Evolutionary conservation across 768 basidiomycete genomes (phyloP).

Genomic region (Suillus placidus): DNA sequence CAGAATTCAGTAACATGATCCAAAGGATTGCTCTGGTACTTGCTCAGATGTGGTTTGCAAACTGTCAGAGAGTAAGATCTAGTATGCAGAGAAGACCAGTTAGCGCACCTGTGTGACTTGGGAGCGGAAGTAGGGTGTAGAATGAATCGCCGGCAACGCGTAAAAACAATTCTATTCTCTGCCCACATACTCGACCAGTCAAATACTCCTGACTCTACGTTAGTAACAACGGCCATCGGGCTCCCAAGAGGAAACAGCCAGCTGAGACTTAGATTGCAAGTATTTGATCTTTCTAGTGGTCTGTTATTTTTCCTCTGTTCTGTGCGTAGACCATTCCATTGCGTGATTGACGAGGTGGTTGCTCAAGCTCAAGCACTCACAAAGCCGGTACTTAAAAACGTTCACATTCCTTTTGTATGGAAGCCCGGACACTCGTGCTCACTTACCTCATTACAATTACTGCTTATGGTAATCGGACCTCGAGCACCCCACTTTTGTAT

Average conservation of each 20-base stretch:
- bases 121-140: not conserved
- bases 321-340: constrained; percentile 60
- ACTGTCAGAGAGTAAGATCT: not conserved
- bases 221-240: not conserved
- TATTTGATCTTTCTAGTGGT: constrained; percentile 58
- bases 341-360: not conserved
- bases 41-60: not conserved
- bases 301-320: constrained; percentile 40
- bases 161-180: not conserved
- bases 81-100: not conserved
- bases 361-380: not conserved
- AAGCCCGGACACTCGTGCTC: not conserved
- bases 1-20: not conserved
- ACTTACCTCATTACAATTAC: too few species aligned
- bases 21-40: not conserved
- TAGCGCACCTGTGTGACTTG: not conserved
- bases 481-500: too few species aligned
- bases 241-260: not conserved
- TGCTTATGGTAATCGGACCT: not conserved
- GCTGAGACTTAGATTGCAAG: constrained; percentile 39
- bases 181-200: not conserved
- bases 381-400: too few species aligned
- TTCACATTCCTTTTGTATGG: too few species aligned
- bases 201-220: not conserved
- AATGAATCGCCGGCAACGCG: not conserved